phyloP scores from a whole-genome alignment of 192 early-diverging fungal species.

The Phlyctochytrium arcticum region DNA sequence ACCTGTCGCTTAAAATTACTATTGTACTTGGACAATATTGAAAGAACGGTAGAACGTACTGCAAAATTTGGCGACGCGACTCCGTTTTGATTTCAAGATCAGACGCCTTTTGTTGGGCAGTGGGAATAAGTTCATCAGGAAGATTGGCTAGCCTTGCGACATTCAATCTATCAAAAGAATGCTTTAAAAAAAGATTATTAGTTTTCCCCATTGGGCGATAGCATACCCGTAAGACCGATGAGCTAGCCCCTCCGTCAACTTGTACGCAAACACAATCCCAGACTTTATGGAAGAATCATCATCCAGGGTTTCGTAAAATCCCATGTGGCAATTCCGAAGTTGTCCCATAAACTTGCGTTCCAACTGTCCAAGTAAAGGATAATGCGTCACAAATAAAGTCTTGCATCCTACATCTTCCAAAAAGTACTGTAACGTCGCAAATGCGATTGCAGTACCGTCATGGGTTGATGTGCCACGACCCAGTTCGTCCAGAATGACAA shows the following conservation, averaged over 20 bases:
- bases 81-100: conserved; percentile 24
- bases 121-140: conserved; percentile 42
- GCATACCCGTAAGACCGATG: conserved; percentile 63
- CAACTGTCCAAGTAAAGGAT: conserved; percentile 38
- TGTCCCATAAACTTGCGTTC: conserved; percentile 1
- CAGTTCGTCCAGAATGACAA: conserved; percentile 78
- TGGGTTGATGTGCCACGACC: conserved; percentile 74
- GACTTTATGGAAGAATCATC: neutral
- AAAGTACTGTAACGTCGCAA: conserved; percentile 56
- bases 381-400: conserved; percentile 79
- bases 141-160: conserved; percentile 67
- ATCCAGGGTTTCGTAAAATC: conserved; percentile 24
- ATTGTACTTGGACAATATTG: no score
- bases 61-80: no score
- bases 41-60: no score
- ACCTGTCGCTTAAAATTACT: no score
- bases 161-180: conserved; percentile 68
- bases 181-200: neutral
- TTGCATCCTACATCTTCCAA: conserved; percentile 43
- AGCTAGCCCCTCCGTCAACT: conserved; percentile 58
- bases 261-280: conserved; percentile 59
- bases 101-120: conserved; percentile 50
- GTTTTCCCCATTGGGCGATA: neutral
- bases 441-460: conserved; percentile 75
- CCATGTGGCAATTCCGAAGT: conserved; percentile 37